Evolutionary conservation across 208 protist species (phyloP).

Genomic region (Leishmania lainsoni): DNA sequence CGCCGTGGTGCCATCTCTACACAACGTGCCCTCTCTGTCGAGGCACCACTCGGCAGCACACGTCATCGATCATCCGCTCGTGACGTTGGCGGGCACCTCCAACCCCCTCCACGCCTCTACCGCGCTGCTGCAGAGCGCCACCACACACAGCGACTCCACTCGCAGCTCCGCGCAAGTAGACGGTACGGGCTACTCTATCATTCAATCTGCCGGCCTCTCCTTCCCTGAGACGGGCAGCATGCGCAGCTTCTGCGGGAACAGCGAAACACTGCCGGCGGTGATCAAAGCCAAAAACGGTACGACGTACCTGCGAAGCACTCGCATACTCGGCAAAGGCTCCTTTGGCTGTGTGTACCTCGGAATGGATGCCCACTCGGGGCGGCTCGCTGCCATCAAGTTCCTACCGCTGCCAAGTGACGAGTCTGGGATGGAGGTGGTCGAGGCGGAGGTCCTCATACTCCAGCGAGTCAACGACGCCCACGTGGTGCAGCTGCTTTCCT

Average conservation of each 20-base stretch:
- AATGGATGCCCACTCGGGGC: constrained; percentile 82
- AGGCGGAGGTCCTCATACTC: constrained; percentile 86
- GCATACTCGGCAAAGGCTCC: constrained; percentile 84
- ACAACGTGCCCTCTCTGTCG: constrained; percentile 11
- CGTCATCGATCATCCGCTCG: constrained; percentile 12
- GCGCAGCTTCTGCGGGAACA: constrained; percentile 12
- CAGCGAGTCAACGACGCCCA: constrained; percentile 83
- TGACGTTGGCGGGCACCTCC: constrained; percentile 15
- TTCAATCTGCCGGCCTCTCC: constrained; percentile 46
- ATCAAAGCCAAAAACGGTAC: constrained; percentile 83
- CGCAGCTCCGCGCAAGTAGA: constrained; percentile 10
- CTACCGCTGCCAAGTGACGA: constrained; percentile 76
- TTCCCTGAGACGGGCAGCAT: constrained; percentile 19
- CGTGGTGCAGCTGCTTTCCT: constrained; percentile 88
- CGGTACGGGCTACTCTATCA: constrained; percentile 34
- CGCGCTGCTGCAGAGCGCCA: neutral
- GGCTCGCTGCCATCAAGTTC: constrained; percentile 86
- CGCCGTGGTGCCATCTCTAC: neutral
- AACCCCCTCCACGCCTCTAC: neutral
- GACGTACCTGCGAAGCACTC: constrained; percentile 71
- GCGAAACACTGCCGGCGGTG: constrained; percentile 40
- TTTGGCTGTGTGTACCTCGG: constrained; percentile 89
- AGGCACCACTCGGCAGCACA: constrained; percentile 15
- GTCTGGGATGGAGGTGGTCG: constrained; percentile 54
- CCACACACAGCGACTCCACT: constrained; percentile 6